A percentile compares a stretch with the other conserved stretches of the same genome.
Evolutionary conservation across 352 stramenopile genomes (phyloP).

Genomic region (Globisporangium middletonii): DNA sequence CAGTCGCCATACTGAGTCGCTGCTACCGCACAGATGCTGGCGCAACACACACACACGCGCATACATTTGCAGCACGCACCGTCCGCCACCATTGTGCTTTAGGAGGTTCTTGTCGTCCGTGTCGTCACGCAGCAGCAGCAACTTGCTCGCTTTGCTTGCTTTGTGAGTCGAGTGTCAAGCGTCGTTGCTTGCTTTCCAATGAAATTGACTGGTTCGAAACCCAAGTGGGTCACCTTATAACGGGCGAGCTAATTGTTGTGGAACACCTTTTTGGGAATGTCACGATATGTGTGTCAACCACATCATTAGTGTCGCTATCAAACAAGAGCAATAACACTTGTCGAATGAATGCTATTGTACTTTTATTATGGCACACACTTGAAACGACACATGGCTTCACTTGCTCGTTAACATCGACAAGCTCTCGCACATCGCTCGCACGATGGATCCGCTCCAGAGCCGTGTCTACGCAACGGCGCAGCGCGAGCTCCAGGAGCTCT

Average conservation of each 20-base stretch:
- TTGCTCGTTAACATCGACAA: too few relatives aligned
- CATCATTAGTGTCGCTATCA: too few relatives aligned
- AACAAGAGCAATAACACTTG: too few relatives aligned
- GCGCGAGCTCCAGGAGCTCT: slow-evolving; percentile 49
- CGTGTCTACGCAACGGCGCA: slow-evolving; percentile 40
- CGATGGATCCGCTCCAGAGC: slow-evolving; percentile 47
- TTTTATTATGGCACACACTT: too few relatives aligned
- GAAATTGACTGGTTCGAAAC: not conserved
- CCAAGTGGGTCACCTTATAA: too few relatives aligned
- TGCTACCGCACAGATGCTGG: too few relatives aligned
- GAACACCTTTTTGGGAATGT: too few relatives aligned
- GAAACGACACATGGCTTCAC: slow-evolving; percentile 13
- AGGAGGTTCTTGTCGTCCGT: not conserved
- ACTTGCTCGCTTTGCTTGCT: not conserved
- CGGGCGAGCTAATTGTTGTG: too few relatives aligned
- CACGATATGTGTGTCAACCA: not conserved
- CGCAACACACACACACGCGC: not conserved
- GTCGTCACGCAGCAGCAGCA: not conserved
- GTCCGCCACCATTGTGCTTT: slow-evolving; percentile 25
- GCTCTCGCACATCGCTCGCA: not conserved
- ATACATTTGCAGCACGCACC: slow-evolving; percentile 16
- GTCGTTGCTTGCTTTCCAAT: not conserved
- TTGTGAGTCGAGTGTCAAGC: not conserved
- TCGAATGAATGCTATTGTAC: too few relatives aligned
- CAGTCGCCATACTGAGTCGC: not conserved